Base-by-base conservation (phyloP, 78 protist genomes). In the Chrysochromulina tobinii region DNA sequence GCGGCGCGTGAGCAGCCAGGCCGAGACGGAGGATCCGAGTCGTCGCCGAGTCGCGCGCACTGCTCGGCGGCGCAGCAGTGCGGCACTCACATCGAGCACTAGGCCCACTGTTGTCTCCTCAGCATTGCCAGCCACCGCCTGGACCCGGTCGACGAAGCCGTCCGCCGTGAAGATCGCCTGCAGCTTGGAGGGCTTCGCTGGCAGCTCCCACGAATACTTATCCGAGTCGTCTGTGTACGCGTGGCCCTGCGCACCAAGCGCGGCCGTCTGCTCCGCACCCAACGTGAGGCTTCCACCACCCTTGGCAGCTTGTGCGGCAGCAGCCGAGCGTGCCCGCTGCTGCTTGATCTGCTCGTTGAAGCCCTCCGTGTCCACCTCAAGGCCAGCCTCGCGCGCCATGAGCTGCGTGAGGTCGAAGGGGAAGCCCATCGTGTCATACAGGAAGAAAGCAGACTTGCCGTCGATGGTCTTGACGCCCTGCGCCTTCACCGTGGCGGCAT, bases 341-440 rank as follows among this genome's bases (percentile, higher is more conserved):
- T 73, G 89, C 27, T 54, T 94, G 93, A 81, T 66, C 61, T 77
- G 81, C 3, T 3, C 93, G 86, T 94, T 93, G 73, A 38, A 98
- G 27, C 93, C 97, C 9, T 1, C 81, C 55, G 27, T 18, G 92
- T 98, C 98, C 38, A 97, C 96, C 20, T 59, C 87, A 89, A 97
- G 27, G 72, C 96, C 96, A 51, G 58, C 67, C 96, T 98, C 99
- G 53, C 94, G 95, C 18, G 99, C 99, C 98, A 97, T 97, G 72
- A 98, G 87, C 53, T 77, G 91, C 57, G 99, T 98, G 53, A 98
- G 95, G 90, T 98, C 99, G 66, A 94, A 53, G 25, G 99, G 99
- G 96, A 98, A 98, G 89, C 99, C 99, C 92, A 93, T 96, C 48
- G 98, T 92, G 94, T 96, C 97, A 89, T 94, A 95, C 38, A 98